phyloP scores from a whole-genome alignment of 306 rosid genomes.

The Sphenostylis stenocarpa region DNA sequence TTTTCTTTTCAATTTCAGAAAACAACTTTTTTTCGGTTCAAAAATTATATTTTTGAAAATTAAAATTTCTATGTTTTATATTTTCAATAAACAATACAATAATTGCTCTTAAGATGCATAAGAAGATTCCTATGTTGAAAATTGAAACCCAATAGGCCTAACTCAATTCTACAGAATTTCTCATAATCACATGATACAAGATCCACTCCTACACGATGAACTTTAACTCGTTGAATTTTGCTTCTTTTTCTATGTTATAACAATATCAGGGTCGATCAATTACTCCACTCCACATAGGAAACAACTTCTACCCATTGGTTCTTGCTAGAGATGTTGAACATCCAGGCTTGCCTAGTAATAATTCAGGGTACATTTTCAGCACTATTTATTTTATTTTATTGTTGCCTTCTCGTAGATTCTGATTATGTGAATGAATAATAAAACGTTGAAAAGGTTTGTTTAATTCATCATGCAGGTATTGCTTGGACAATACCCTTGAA shows the following conservation, averaged over 20 bases:
- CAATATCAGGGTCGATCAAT: slow-evolving; percentile 74
- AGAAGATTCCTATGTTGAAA: not conserved
- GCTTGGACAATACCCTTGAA: slow-evolving; percentile 64
- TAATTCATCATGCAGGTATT: slow-evolving; percentile 53
- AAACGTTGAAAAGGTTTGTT: not conserved
- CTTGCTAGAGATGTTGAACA: slow-evolving; percentile 58
- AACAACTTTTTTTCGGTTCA: not conserved
- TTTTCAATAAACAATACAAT: not conserved
- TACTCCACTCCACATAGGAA: slow-evolving; percentile 55
- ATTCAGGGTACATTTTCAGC: slow-evolving; percentile 44
- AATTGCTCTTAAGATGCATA: not conserved
- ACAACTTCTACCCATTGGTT: slow-evolving; percentile 54
- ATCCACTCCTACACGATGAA: not conserved
- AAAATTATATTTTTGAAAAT: not conserved
- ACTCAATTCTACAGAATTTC: too few species aligned
- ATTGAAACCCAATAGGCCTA: not conserved
- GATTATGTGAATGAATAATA: not conserved
- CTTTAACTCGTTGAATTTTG: not conserved
- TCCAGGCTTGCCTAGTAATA: slow-evolving; percentile 29
- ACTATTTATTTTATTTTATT: too few species aligned
- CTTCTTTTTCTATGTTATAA: not conserved
- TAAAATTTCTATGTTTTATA: not conserved
- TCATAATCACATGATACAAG: not conserved
- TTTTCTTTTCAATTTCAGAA: not conserved
- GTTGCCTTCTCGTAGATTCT: not conserved